phyloP scores from a whole-genome alignment of 2,329 filamentous ascomycete genomes.

The Penicillium sp. region DNA sequence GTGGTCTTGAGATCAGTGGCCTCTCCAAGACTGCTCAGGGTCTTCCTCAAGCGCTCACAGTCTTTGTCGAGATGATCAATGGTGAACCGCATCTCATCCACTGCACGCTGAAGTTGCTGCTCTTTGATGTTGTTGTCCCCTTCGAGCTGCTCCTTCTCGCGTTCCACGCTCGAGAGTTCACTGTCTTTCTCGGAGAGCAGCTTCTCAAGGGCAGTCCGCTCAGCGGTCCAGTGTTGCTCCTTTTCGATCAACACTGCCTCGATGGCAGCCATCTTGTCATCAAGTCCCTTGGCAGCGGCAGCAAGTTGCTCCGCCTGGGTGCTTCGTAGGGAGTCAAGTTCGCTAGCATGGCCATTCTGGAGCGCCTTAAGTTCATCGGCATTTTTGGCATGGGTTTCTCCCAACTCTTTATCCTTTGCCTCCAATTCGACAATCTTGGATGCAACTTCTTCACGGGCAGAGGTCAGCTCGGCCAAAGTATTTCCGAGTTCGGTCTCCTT shows the following conservation, averaged over 20 bases:
- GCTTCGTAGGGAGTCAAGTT: conserved; percentile 25
- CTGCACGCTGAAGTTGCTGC: conserved; percentile 45
- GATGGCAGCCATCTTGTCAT: conserved; percentile 28
- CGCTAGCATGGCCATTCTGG: conserved; percentile 22
- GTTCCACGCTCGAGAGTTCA: conserved; percentile 43
- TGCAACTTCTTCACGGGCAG: conserved; percentile 26
- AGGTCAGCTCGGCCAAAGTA: conserved; percentile 28
- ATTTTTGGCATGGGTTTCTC: conserved; percentile 29
- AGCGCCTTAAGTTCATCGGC: conserved; percentile 27
- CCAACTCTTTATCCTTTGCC: conserved; percentile 31
- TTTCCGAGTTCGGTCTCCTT: conserved; percentile 33
- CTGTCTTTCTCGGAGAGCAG: conserved; percentile 44
- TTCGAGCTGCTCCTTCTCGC: conserved; percentile 44
- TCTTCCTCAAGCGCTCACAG: conserved; percentile 50
- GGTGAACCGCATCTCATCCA: conserved; percentile 45
- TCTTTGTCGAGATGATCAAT: conserved; percentile 53
- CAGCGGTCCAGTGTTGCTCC: conserved; percentile 34
- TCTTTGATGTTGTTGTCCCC: conserved; percentile 47
- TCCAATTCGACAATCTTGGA: conserved; percentile 27
- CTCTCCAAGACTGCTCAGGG: conserved; percentile 50
- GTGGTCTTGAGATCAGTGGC: conserved; percentile 51
- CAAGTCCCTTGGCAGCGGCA: conserved; percentile 22
- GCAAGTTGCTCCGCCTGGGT: conserved; percentile 28
- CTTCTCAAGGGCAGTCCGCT: conserved; percentile 31
- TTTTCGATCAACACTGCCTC: conserved; percentile 29